Evolutionary conservation across 2,329 filamentous ascomycete species (phyloP).

Genomic region (Parastagonospora nodorum): DNA sequence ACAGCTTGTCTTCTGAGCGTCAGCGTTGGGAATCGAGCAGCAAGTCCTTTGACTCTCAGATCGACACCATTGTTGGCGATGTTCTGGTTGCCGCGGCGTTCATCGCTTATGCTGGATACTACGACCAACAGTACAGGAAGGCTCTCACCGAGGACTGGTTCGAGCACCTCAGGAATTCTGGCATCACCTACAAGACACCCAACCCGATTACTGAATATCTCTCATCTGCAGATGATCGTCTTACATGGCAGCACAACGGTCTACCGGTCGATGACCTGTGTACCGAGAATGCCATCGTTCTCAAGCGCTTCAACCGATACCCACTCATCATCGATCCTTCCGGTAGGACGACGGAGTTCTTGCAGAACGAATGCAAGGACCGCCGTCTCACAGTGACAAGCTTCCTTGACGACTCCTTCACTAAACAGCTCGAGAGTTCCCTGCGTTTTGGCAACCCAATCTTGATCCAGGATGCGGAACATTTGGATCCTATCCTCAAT

Average conservation of each 20-base stretch:
- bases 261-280: constrained; percentile 96
- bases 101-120: constrained; percentile 93
- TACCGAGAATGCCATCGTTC: constrained; percentile 96
- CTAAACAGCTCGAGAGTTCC: constrained; percentile 96
- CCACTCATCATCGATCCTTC: constrained; percentile 98
- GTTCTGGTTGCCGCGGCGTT: constrained; percentile 96
- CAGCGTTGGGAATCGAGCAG: constrained; percentile 95
- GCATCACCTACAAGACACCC: constrained; percentile 87
- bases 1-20: constrained; percentile 93
- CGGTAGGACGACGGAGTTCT: constrained; percentile 89
- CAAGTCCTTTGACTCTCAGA: constrained; percentile 97
- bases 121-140: constrained; percentile 97
- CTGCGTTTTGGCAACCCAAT: constrained; percentile 98
- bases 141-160: constrained; percentile 98
- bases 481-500: constrained; percentile 95
- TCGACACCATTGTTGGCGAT: constrained; percentile 93
- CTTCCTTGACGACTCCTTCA: constrained; percentile 97
- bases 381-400: constrained; percentile 94
- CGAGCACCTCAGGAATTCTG: constrained; percentile 89
- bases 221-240: constrained; percentile 91
- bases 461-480: constrained; percentile 96
- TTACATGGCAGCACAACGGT: constrained; percentile 92
- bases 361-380: constrained; percentile 93
- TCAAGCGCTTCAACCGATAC: constrained; percentile 98
- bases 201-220: constrained; percentile 96